These are phyloP conservation scores for Scutellaria barbata DNA, from an alignment of 257 asterid genomes.

Conservation along the genomic window DNA sequence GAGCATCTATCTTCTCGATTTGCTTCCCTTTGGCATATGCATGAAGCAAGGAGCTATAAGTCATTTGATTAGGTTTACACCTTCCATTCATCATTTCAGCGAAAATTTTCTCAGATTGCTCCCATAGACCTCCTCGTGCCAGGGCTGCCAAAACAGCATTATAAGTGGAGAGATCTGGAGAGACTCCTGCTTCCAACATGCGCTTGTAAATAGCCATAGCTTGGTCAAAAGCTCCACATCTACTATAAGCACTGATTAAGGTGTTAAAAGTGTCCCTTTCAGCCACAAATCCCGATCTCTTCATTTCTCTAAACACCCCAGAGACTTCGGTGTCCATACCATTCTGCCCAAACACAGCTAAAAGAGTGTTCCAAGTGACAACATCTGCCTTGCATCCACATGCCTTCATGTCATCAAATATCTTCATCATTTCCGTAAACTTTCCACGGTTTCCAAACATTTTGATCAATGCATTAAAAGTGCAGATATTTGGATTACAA, in stretches of 20 bases:
- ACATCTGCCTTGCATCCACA: slow-evolving; percentile 82
- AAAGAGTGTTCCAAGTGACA: slow-evolving; percentile 94
- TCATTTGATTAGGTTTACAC: slow-evolving; percentile 83
- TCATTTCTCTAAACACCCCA: slow-evolving; percentile 92
- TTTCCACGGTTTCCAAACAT: slow-evolving; percentile 90
- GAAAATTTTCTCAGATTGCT: slow-evolving; percentile 84
- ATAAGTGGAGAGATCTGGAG: slow-evolving; percentile 88
- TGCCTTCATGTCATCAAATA: slow-evolving; percentile 72
- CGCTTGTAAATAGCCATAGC: slow-evolving; percentile 83
- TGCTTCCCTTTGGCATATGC: slow-evolving; percentile 90
- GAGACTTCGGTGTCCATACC: slow-evolving; percentile 89
- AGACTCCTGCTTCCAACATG: slow-evolving; percentile 79
- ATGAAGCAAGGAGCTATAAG: slow-evolving; percentile 88
- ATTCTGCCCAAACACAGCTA: slow-evolving; percentile 93
- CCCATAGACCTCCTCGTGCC: slow-evolving; percentile 90
- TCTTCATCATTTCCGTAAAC: slow-evolving; percentile 85
- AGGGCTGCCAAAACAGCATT: slow-evolving; percentile 88
- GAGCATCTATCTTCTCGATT: slow-evolving; percentile 59
- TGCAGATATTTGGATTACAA: slow-evolving; percentile 87
- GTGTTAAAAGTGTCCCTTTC: slow-evolving; percentile 96
- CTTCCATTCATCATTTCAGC: slow-evolving; percentile 70
- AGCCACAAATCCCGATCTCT: slow-evolving; percentile 85
- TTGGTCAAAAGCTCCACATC: slow-evolving; percentile 85
- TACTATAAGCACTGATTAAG: slow-evolving; percentile 84
- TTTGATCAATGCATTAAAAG: slow-evolving; percentile 86